A percentile compares a stretch with the other conserved stretches of the same genome.
phyloP scores from a whole-genome alignment of 2,329 filamentous ascomycete species.

The Macroventuria anomochaeta region DNA sequence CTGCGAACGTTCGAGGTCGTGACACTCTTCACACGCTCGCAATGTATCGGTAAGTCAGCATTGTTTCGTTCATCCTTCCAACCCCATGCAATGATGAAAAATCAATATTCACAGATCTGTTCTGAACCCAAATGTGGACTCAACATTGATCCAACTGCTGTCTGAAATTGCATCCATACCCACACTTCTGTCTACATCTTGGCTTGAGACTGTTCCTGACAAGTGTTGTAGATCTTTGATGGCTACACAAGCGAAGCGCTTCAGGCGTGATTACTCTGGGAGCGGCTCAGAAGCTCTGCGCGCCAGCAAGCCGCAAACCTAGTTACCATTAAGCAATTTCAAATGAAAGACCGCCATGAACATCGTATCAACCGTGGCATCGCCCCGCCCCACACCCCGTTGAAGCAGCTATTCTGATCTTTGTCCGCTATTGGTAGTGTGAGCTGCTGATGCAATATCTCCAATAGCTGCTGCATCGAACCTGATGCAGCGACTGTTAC shows the following conservation, averaged over 20 bases:
- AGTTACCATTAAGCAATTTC: too few species aligned
- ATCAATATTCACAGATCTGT: slow-evolving; percentile 81
- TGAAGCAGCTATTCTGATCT: not conserved
- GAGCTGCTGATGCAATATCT: not conserved
- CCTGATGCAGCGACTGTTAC: not conserved
- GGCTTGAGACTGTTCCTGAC: slow-evolving; percentile 14
- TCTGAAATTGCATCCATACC: slow-evolving; percentile 61
- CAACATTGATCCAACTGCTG: slow-evolving; percentile 79
- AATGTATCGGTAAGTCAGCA: slow-evolving; percentile 30
- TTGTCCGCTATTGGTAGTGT: not conserved
- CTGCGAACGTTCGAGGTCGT: not conserved
- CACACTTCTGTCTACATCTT: not conserved
- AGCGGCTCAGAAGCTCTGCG: too few species aligned
- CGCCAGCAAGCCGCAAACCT: too few species aligned
- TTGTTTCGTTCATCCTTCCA: slow-evolving; percentile 8
- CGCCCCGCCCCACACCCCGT: too few species aligned
- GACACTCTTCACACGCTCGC: not conserved
- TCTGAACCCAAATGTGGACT: slow-evolving; percentile 76
- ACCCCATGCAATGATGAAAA: slow-evolving; percentile 59
- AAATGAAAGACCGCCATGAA: too few species aligned
- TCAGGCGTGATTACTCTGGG: too few species aligned
- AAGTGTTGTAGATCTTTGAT: not conserved
- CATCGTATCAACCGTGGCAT: not conserved
- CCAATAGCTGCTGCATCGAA: not conserved
- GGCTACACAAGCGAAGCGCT: not conserved